A percentile compares a stretch with the other conserved stretches of the same genome.
phyloP scores from a whole-genome alignment of 225 moss, liverwort and hornwort genomes.

The Sphagnum contortum region DNA sequence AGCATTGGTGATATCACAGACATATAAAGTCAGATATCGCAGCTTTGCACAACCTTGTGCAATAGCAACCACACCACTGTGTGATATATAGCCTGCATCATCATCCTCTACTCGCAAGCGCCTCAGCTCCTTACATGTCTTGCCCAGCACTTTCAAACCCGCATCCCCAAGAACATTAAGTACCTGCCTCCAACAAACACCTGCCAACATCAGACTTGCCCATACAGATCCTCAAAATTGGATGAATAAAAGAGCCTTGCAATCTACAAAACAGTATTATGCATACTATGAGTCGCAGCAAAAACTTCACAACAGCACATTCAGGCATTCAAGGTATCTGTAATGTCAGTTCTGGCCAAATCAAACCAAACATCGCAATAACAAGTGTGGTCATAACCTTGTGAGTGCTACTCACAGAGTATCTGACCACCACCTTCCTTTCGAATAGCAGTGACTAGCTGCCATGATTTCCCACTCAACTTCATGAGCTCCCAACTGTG shows the following conservation, averaged over 20 bases:
- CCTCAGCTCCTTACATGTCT: slow-evolving; percentile 43
- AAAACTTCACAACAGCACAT: no score
- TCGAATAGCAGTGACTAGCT: no score
- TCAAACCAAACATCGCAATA: no score
- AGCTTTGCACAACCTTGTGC: slow-evolving; percentile 64
- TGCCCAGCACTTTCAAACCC: slow-evolving; percentile 50
- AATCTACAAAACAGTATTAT: neutral
- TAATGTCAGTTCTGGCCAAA: no score
- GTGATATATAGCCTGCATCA: slow-evolving; percentile 55
- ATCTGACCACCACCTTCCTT: no score
- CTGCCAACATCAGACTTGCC: neutral
- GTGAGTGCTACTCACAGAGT: no score
- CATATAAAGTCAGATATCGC: slow-evolving; percentile 50
- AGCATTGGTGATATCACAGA: slow-evolving; percentile 55
- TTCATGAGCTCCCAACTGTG: no score
- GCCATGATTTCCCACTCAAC: no score
- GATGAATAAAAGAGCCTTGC: neutral
- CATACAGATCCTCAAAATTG: no score
- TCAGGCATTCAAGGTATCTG: neutral
- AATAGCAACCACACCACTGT: slow-evolving; percentile 55
- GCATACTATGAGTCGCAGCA: neutral
- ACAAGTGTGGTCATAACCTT: no score
- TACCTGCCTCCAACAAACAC: slow-evolving; percentile 28
- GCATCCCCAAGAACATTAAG: slow-evolving; percentile 63
- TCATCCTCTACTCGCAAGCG: slow-evolving; percentile 61